phyloP scores from a whole-genome alignment of 1,284 basidiomycete species.

The Microbotryum scabiosae region DNA sequence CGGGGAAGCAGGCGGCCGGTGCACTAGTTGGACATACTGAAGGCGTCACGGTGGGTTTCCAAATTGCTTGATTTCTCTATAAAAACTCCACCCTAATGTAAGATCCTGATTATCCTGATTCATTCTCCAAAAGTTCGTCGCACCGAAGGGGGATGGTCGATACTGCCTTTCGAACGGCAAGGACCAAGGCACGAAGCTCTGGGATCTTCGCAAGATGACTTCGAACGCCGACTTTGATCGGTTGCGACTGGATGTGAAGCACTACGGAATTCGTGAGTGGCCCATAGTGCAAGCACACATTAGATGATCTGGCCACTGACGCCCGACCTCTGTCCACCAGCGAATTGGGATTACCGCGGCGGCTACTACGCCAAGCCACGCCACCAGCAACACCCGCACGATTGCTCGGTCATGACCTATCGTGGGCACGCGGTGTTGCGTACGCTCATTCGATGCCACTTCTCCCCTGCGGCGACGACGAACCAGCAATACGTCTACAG shows the following conservation, averaged over 20 bases:
- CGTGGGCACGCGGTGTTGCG: constrained; percentile 84
- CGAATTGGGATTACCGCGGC: not conserved
- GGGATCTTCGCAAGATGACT: constrained; percentile 92
- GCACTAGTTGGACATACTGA: constrained; percentile 91
- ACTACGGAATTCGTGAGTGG: constrained; percentile 17
- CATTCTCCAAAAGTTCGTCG: constrained; percentile 30
- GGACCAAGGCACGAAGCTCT: constrained; percentile 83
- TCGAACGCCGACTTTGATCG: constrained; percentile 59
- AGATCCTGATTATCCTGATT: no score
- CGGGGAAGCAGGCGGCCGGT: constrained; percentile 66
- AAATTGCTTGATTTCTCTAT: no score
- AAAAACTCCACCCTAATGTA: no score
- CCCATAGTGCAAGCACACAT: constrained; percentile 6
- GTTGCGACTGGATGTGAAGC: constrained; percentile 25
- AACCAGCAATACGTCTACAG: constrained; percentile 90
- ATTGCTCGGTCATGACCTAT: constrained; percentile 93
- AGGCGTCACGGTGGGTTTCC: constrained; percentile 56
- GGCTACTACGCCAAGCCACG: constrained; percentile 9
- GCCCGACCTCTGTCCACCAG: not conserved
- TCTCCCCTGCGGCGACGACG: constrained; percentile 84
- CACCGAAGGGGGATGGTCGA: constrained; percentile 65
- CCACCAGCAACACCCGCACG: constrained; percentile 53
- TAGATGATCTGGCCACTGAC: not conserved
- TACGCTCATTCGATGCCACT: constrained; percentile 92
- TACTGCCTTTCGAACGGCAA: constrained; percentile 97